Percentiles rank a stretch among this genome's conserved stretches.
These are phyloP conservation scores for Claviceps africana DNA, from an alignment of 2,329 filamentous ascomycete genomes.

Conservation along the genomic window DNA sequence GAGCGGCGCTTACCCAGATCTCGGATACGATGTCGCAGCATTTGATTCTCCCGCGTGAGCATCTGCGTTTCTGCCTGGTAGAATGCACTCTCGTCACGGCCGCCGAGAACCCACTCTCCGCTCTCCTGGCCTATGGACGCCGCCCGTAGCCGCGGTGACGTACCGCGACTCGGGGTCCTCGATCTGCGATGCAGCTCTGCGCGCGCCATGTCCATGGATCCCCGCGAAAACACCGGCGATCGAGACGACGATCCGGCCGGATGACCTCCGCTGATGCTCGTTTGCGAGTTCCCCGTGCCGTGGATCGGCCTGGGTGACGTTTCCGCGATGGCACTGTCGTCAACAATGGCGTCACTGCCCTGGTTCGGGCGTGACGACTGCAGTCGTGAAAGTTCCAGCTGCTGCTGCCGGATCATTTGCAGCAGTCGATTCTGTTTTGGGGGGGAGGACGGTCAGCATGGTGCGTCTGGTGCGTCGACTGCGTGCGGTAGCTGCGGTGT, in stretches of 20 bases:
- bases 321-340: slow-evolving; percentile 32
- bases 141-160: slow-evolving; percentile 41
- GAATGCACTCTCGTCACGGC: slow-evolving; percentile 61
- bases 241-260: slow-evolving; percentile 30
- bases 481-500: no score
- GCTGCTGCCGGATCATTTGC: slow-evolving; percentile 62
- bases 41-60: slow-evolving; percentile 66
- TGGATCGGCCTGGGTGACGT: slow-evolving; percentile 31
- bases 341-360: slow-evolving; percentile 26
- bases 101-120: slow-evolving; percentile 48
- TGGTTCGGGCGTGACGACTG: slow-evolving; percentile 30
- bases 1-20: slow-evolving; percentile 45
- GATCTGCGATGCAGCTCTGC: slow-evolving; percentile 42
- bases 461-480: no score
- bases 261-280: slow-evolving; percentile 10
- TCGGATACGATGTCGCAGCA: slow-evolving; percentile 60
- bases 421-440: slow-evolving; percentile 53
- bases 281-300: slow-evolving; percentile 23
- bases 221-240: slow-evolving; percentile 37
- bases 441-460: neutral
- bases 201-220: slow-evolving; percentile 45
- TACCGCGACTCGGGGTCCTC: slow-evolving; percentile 43
- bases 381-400: slow-evolving; percentile 52
- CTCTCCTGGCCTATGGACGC: slow-evolving; percentile 45
- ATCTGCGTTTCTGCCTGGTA: slow-evolving; percentile 74